Base-by-base conservation (phyloP, 176 grass and related monocot genomes). In the Zizania latifolia region DNA sequence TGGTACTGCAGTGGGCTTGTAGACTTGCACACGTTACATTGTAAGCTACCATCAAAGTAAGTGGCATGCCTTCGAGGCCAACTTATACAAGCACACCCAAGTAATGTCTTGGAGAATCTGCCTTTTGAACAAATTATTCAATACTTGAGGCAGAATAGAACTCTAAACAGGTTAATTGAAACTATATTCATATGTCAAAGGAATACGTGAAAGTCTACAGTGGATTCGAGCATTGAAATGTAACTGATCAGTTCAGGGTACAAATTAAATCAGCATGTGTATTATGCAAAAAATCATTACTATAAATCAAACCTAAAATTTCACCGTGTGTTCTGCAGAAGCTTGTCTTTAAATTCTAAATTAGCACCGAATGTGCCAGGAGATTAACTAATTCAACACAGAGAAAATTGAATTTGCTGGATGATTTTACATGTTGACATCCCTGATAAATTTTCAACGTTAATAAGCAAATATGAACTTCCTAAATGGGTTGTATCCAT, bases 11-110 rank as follows among this genome's bases (percentile, higher is more conserved):
- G 53, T 32, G 65, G 77, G 33, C 41, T 70, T 41, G 65, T 56
- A 62, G 65, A 2, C 33, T 60, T 54, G 65, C 43, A 53, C 58
- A 60, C 26, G n/a, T 60, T 37, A 60, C 72, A 77, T 53, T 46
- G 40, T 16, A 24, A 63, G 77, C 10, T 70, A 43, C 65, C 45
- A 58, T 38, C 9, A 37, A 36, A 31, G 24, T 10, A 34, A 31
- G n/a, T 16, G 29, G 10, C 12, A 45, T 19, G 28, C 58, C 62
- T 23, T 63, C 12, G 28, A 62, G 13, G 30, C 59, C 33, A n/a
- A 62, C 16, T 46, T 23, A 46, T 63, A 24, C 5, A 63, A 63
- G 74, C 11, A 48, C 14, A 48, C 0, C 0, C 61, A 74, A 32
- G 21, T 24, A 66, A 66, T 39, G 23, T 10, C 24, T 59, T 68